A percentile compares a stretch with the other conserved stretches of the same genome.
phyloP scores from a whole-genome alignment of 1,284 basidiomycete genomes.

The Inonotus hispidus region DNA sequence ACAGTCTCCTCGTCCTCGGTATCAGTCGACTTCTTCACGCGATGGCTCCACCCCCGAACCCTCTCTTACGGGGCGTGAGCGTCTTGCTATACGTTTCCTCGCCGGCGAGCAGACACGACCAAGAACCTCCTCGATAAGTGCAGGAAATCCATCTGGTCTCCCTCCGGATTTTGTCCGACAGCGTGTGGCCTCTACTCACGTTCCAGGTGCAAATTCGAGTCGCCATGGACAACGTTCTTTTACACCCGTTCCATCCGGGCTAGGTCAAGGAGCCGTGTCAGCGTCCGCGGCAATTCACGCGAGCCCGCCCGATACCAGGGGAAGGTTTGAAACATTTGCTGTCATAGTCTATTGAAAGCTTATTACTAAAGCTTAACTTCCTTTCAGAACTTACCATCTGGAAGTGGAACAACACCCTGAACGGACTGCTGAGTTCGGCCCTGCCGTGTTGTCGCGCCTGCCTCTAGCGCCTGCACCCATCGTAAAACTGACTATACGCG shows the following conservation, averaged over 20 bases:
- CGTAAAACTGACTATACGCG: slow-evolving; percentile 69
- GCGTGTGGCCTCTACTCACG: slow-evolving; percentile 15
- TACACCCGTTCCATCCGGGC: slow-evolving; percentile 9
- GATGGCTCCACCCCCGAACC: slow-evolving; percentile 1
- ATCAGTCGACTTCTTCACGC: slow-evolving; percentile 12
- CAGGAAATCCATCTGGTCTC: not conserved
- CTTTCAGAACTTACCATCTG: slow-evolving; percentile 59
- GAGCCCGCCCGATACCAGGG: slow-evolving; percentile 16
- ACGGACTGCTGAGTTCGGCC: slow-evolving; percentile 73
- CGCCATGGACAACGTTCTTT: slow-evolving; percentile 7
- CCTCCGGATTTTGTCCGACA: slow-evolving; percentile 14
- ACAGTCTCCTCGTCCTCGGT: slow-evolving; percentile 15
- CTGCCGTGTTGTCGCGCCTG: slow-evolving; percentile 68
- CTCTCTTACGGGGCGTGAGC: slow-evolving; percentile 14
- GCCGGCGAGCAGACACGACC: slow-evolving; percentile 15
- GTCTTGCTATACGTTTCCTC: slow-evolving; percentile 17
- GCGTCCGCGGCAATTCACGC: slow-evolving; percentile 1
- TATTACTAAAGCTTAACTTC: slow-evolving; percentile 17
- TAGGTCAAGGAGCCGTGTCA: slow-evolving; percentile 12
- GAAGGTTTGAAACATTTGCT: slow-evolving; percentile 16
- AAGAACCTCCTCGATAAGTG: slow-evolving; percentile 14
- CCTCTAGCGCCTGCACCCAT: slow-evolving; percentile 79
- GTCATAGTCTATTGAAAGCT: slow-evolving; percentile 22
- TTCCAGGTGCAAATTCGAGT: slow-evolving; percentile 14
- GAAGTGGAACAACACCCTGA: slow-evolving; percentile 78